A percentile compares a stretch with the other conserved stretches of the same genome.
These are phyloP conservation scores for Rhizodiscina lignyota DNA, from an alignment of 495 filamentous ascomycete species.

Conservation along the genomic window DNA sequence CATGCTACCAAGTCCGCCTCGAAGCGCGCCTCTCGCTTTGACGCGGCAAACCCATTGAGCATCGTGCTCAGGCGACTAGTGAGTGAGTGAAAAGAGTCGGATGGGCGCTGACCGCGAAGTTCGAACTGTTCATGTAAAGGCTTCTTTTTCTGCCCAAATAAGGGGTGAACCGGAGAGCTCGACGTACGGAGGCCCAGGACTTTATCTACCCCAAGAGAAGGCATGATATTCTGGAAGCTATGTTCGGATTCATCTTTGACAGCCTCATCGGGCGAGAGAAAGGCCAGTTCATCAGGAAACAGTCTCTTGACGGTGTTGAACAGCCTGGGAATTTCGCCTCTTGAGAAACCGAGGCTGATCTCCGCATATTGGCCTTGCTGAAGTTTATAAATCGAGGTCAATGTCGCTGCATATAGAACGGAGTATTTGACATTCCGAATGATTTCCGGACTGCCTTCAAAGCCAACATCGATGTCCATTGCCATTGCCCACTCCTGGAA, in stretches of 20 bases:
- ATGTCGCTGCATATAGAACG: not conserved
- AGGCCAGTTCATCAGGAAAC: not conserved
- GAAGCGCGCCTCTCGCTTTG: slow-evolving; percentile 1
- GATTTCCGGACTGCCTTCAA: not conserved
- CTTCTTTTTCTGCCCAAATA: too few species aligned
- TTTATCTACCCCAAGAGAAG: too few species aligned
- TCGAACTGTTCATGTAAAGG: too few species aligned
- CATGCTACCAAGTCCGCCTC: slow-evolving; percentile 1
- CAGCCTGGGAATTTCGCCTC: not conserved
- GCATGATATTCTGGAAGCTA: too few species aligned
- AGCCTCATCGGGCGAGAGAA: not conserved
- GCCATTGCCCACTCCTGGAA: slow-evolving; percentile 1
- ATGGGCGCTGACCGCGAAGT: too few species aligned
- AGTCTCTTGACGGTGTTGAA: not conserved
- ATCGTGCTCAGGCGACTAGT: too few species aligned
- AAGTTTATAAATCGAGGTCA: not conserved
- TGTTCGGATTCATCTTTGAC: too few species aligned
- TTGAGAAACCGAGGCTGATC: not conserved
- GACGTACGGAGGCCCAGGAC: too few species aligned
- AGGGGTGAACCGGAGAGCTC: too few species aligned
- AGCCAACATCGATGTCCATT: not conserved
- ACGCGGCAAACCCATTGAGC: too few species aligned
- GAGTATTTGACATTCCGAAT: not conserved
- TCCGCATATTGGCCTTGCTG: not conserved
- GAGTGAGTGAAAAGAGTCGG: too few species aligned